phyloP scores from a whole-genome alignment of 495 filamentous ascomycete genomes.

The Aspergillus haitiensis region DNA sequence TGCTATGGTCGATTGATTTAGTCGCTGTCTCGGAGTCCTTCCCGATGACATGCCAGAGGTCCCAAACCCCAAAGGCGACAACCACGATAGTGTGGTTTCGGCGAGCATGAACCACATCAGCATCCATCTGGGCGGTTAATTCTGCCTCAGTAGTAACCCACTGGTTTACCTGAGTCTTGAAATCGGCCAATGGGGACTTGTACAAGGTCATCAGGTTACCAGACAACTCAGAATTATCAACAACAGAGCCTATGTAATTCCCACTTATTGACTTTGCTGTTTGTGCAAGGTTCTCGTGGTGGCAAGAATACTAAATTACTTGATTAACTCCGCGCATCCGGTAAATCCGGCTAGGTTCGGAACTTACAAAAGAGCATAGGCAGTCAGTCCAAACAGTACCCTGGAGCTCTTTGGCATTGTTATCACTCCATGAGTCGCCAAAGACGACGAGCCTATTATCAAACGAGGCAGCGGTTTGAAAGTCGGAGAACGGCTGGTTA shows the following conservation, averaged over 20 bases:
- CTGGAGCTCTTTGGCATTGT: slow-evolving; percentile 37
- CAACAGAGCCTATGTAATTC: slow-evolving; percentile 41
- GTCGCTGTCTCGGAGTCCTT: slow-evolving; percentile 35
- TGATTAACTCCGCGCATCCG: slow-evolving; percentile 8
- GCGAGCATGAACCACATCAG: slow-evolving; percentile 26
- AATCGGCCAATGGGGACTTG: slow-evolving; percentile 38
- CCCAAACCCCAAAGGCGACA: slow-evolving; percentile 53
- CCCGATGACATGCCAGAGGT: slow-evolving; percentile 49
- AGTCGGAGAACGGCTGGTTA: slow-evolving; percentile 19
- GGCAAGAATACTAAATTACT: slow-evolving; percentile 40
- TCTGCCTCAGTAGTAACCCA: slow-evolving; percentile 41
- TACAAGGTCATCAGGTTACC: slow-evolving; percentile 28
- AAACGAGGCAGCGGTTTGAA: slow-evolving; percentile 28
- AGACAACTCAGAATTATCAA: slow-evolving; percentile 40
- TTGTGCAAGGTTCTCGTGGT: slow-evolving; percentile 48
- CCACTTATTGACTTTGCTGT: slow-evolving; percentile 34
- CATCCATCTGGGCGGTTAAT: slow-evolving; percentile 24
- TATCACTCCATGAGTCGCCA: slow-evolving; percentile 53
- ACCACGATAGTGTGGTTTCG: slow-evolving; percentile 41
- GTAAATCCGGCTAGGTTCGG: slow-evolving; percentile 4
- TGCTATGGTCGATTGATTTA: slow-evolving; percentile 41
- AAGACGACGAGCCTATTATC: slow-evolving; percentile 47
- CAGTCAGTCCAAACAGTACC: slow-evolving; percentile 48
- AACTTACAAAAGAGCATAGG: slow-evolving; percentile 44
- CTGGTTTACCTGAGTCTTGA: slow-evolving; percentile 43